Evolutionary conservation across 257 asterid species (phyloP), one percentile per base, ranked within the genome.

Genomic region (Striga asiatica): DNA sequence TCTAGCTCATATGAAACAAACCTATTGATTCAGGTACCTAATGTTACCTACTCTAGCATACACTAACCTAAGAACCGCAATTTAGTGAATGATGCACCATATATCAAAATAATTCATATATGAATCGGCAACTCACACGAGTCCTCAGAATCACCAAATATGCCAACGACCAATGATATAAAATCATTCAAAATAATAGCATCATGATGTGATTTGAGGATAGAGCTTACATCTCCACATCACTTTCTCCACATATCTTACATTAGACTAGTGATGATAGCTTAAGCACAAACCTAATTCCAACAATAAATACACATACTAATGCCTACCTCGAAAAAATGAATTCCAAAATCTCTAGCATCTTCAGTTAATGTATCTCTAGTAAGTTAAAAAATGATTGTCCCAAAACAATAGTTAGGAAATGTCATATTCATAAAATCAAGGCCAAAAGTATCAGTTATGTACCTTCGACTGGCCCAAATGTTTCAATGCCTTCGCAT

Each of bases 391-490:
- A 58, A 12, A 28, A 54, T 22, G 17, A 22, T 21, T 27, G 19
- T 43, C 21, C 13, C 4, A 51, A 2, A n/a, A 25, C 48, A 42
- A 13, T 13, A 23, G 14, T 49, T 14, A 43, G 27, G 7, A 28
- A 55, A 41, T 18, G 49, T 37, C 52, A n/a, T 51, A 45, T 63
- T 21, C 49, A 56, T 5, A 50, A n/a, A 35, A 53, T 4, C 52
- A 54, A 38, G 34, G 47, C 43, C 38, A 14, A 17, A 43, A 49
- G 24, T 47, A 42, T 42, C 61, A 60, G 11, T 57, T 46, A 6
- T 54, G 28, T 51, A 91, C 98, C 97, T 84, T 80, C 6, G 98
- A 80, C 64, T 77, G 82, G 25, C 93, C 97, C 19, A 88, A 76
- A 56, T 72, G 78, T 31, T 77, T 81, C 59, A 87, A 74, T 27